Evolutionary conservation across 2,329 filamentous ascomycete species (phyloP), one percentile per base, ranked within the genome.

Genomic region (Truncatella angustata): DNA sequence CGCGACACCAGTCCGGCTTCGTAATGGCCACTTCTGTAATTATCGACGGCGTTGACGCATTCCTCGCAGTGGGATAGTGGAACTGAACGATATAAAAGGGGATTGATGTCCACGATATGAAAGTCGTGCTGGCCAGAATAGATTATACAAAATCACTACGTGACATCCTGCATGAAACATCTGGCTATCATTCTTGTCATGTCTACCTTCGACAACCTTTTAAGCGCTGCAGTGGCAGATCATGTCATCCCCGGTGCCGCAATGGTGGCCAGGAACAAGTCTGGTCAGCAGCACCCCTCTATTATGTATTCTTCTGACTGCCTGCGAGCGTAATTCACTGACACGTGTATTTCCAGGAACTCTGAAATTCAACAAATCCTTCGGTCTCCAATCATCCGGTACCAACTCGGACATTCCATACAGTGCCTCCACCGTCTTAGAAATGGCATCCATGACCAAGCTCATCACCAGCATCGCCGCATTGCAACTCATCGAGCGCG

Each of bases 401-500:
- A 18, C 37, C n/a, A 18, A 40, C 20, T 18, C 37, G 11, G 21
- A 18, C 21, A 44, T 44, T 5, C 14, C n/a, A 5, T 58, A 58
- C 47, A 52, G 36, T 4, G 43, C 52, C 30, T 60, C 70, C 48
- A 64, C 63, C 23, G 63, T 68, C 44, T 57, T 71, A 47, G 55
- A 57, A 42, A 50, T 71, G 26, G 66, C 66, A 28, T 71, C 69
- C 21, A 63, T 68, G 56, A 66, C 68, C 35, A 73, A 73, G 56
- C 65, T 82, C 9, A 46, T 78, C 16, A 74, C 78, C 1, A 66
- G 70, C 23, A 67, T 80, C 44, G 68, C 72, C 4, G 66, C 69
- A 4, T 60, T 80, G 37, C 75, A 78, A 54, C 66, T 74, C 26
- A 71, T 80, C 39, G 76, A 81, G 36, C 63, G 67, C 4, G 73